Evolutionary conservation across 495 filamentous ascomycete genomes (phyloP), one percentile per base, ranked within the genome.

Genomic region (Xylaria castorea): DNA sequence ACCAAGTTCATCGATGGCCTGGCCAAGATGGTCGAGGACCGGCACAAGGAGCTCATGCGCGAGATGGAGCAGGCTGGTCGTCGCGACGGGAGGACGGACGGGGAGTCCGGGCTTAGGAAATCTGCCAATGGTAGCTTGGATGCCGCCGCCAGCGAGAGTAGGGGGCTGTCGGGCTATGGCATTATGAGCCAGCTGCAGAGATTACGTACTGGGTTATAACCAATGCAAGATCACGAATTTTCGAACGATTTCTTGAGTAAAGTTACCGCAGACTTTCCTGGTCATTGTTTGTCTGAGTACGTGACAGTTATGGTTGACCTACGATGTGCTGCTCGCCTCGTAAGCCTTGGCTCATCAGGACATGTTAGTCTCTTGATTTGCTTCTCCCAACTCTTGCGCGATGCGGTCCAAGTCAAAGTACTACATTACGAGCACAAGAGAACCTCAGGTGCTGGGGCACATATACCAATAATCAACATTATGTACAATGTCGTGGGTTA

Each of bases 161-260:
- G 80, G 72, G 80, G 83, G 5, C 81, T 84, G 58, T 72, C 76
- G 0, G 85, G 86, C n/a, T 93, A 92, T 78, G 93, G 94, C 1
- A 88, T 97, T 69, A 91, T 97, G 71, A 91, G 89, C 77, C 92
- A 93, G 78, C 78, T 96, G 69, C 92, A 94, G 79, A 91, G 92
- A 76, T 82, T 97, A 75, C 88, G 93, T 68, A 90, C 92, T 60
- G 93, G 93, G 66, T 85, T 94, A 50, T 92, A 90, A 76, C 79
- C n/a, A 70, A 57, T 27, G 0, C 40, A 36, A 50, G 32, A 51
- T 25, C 0, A 34, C 18, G 18, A 60, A 12, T 25, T 51, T 34
- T 30, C 63, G n/a, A n/a, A 42, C 22, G 11, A 63, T 38, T 25
- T 63, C 16, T 25, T 5, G 7, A 62, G 20, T 22, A 12, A 12